Conservation (phyloP, 306 rosid genomes). For the Betula pendula region DNA sequence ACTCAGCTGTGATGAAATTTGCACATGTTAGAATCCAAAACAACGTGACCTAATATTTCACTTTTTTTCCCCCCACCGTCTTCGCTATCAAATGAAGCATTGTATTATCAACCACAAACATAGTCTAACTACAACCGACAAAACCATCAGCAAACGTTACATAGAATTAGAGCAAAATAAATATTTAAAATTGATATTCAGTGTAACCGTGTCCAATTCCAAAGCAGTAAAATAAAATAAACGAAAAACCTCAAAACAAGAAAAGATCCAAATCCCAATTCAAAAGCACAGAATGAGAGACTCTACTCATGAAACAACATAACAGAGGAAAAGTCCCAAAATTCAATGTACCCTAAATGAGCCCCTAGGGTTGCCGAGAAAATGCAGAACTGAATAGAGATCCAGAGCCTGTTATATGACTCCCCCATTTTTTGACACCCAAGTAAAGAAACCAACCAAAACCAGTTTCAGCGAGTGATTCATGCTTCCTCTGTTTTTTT, state of each 20-base stretch:
- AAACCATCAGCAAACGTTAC: background rate
- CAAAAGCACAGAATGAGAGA: background rate
- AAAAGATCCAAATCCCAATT: background rate
- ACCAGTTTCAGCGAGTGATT: background rate
- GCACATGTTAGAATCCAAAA: background rate
- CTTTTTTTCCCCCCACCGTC: background rate
- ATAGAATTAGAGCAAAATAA: background rate
- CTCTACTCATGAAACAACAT: background rate
- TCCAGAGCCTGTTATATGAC: background rate
- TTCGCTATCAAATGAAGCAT: background rate
- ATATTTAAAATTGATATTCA: background rate
- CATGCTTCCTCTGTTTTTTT: background rate
- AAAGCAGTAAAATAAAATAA: background rate
- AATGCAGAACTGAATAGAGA: background rate
- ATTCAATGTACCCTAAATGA: background rate
- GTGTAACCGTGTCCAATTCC: background rate
- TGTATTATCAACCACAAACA: background rate
- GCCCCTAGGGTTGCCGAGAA: background rate
- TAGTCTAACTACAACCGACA: background rate
- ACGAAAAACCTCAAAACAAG: background rate
- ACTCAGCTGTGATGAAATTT: background rate
- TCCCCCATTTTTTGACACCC: background rate
- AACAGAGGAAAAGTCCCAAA: background rate
- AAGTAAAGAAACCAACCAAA: background rate
- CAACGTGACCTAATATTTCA: background rate